These are phyloP conservation scores for Eucalyptus grandis DNA, from an alignment of 345 rosid genomes.

Conservation along the genomic window DNA sequence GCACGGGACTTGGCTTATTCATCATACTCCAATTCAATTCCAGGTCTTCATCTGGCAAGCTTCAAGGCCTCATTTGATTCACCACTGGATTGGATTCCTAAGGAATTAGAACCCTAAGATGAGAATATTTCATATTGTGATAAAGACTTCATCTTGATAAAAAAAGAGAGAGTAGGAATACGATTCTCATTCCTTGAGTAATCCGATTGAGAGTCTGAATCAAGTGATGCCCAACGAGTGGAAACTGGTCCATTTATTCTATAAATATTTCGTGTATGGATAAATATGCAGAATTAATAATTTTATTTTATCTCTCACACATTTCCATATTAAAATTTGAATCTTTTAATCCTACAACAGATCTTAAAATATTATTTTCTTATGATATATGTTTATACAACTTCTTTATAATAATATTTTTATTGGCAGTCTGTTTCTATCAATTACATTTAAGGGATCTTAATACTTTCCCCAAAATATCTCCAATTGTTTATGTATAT, in stretches of 20 bases:
- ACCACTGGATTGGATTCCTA: background rate
- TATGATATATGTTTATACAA: background rate
- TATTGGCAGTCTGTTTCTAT: accelerated
- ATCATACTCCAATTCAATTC: background rate
- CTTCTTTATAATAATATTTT: background rate
- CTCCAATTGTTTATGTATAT: too few relatives aligned
- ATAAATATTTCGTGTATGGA: background rate
- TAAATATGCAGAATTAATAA: background rate
- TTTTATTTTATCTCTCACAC: background rate
- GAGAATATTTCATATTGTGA: background rate
- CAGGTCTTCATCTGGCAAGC: background rate
- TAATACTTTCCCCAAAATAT: background rate
- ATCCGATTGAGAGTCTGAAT: background rate
- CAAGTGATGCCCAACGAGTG: background rate
- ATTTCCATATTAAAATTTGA: background rate
- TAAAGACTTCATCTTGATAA: background rate
- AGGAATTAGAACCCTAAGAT: background rate
- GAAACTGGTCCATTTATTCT: background rate
- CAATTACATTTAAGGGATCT: background rate
- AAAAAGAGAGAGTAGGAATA: background rate
- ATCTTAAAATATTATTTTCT: background rate
- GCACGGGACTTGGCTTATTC: background rate
- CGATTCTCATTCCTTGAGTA: background rate
- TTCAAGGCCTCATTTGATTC: background rate
- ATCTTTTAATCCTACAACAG: background rate